phyloP scores from a whole-genome alignment of 2,329 filamentous ascomycete species.

The Colletotrichum acutatum region DNA sequence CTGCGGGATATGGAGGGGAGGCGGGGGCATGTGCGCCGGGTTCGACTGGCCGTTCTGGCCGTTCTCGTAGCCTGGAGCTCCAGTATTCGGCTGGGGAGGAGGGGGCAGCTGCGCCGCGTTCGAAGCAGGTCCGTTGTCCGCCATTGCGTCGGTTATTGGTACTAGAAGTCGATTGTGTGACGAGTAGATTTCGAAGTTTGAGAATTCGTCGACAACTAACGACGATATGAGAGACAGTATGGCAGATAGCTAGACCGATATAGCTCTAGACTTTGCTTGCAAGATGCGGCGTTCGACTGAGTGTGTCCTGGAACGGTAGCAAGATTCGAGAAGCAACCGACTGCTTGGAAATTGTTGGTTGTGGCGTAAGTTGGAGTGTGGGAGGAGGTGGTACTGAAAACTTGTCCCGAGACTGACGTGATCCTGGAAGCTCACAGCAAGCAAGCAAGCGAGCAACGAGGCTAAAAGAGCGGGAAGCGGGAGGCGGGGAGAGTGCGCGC shows the following conservation, averaged over 20 bases:
- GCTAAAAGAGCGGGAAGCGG: conserved; percentile 6
- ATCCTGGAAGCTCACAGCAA: conserved; percentile 18
- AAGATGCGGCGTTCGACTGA: neutral
- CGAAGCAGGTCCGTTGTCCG: conserved; percentile 76
- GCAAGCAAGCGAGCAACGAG: conserved; percentile 24
- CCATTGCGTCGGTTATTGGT: conserved; percentile 66
- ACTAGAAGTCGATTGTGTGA: conserved; percentile 15
- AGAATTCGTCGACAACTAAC: conserved; percentile 3
- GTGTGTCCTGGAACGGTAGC: neutral
- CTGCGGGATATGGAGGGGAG: conserved; percentile 91
- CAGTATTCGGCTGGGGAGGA: conserved; percentile 74
- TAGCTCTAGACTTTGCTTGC: conserved; percentile 12
- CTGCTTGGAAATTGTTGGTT: conserved; percentile 8
- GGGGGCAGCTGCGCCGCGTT: conserved; percentile 74
- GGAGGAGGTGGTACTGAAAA: conserved; percentile 6
- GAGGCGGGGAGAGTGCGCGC: neutral
- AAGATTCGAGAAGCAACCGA: conserved; percentile 1
- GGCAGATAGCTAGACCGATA: conserved; percentile 22
- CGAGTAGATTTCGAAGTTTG: conserved; percentile 9
- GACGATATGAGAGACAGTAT: conserved; percentile 35
- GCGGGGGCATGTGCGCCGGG: conserved; percentile 85
- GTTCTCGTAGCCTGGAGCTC: conserved; percentile 81
- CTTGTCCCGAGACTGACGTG: conserved; percentile 26
- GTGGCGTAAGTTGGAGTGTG: conserved; percentile 20
- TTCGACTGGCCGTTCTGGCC: conserved; percentile 77